phyloP scores from a whole-genome alignment of 2,329 filamentous ascomycete species.

The Cadophora luteo-olivacea region DNA sequence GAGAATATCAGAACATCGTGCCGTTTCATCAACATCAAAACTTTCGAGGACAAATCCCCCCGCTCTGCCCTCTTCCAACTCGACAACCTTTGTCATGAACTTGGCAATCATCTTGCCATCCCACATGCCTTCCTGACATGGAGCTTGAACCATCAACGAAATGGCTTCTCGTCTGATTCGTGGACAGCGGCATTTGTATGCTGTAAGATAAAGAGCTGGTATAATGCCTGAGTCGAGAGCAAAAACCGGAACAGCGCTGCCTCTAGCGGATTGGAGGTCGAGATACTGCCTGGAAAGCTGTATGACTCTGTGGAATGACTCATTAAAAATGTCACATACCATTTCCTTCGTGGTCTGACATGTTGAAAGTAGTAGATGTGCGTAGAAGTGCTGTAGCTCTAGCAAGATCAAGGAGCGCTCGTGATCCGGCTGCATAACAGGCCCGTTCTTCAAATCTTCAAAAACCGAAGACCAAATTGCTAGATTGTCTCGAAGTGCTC shows the following conservation, averaged over 20 bases:
- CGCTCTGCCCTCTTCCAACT: not conserved
- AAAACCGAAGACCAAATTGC: not conserved
- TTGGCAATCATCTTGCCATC: constrained; percentile 2
- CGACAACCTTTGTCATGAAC: not conserved
- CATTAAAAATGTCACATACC: not conserved
- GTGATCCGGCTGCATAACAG: not conserved
- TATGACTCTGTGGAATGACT: not conserved
- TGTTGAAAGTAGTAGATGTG: not conserved
- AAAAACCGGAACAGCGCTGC: not conserved
- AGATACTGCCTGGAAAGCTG: not conserved
- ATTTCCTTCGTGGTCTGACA: constrained; percentile 7
- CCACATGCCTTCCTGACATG: constrained; percentile 14
- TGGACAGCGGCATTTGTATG: constrained; percentile 5
- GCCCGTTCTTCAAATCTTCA: not conserved
- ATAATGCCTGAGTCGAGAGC: constrained; percentile 8
- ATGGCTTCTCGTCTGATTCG: constrained; percentile 8
- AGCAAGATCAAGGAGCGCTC: not conserved
- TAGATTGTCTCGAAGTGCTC: not conserved
- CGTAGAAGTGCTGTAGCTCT: constrained; percentile 10
- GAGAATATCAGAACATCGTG: not conserved
- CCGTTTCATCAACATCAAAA: not conserved
- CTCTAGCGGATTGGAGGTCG: not conserved
- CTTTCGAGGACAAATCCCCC: not conserved
- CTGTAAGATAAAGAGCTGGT: constrained; percentile 1
- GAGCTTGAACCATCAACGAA: not conserved